Evolutionary conservation across 805 yeast genomes (phyloP).

Genomic region (Helenozyma baotianmanensis): DNA sequence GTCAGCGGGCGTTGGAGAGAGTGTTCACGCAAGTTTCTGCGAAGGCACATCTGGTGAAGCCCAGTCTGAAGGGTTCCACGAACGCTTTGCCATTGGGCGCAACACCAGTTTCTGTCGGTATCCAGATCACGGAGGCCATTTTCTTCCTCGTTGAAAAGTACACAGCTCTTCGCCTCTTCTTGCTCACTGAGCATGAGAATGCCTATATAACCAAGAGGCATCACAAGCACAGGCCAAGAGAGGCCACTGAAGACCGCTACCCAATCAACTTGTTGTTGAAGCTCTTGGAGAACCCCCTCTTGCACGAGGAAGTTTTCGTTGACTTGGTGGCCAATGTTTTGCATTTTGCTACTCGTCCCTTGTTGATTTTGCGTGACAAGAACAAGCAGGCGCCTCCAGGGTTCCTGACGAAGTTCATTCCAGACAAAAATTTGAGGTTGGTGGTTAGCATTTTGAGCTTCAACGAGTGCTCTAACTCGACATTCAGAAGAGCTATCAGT

Average conservation of each 20-base stretch:
- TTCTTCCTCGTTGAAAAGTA: constrained; percentile 67
- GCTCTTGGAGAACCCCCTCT: constrained; percentile 57
- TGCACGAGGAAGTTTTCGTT: constrained; percentile 66
- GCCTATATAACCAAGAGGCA: constrained; percentile 32
- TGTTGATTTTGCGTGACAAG: constrained; percentile 41
- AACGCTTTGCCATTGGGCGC: constrained; percentile 48
- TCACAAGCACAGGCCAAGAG: constrained; percentile 10
- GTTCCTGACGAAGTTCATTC: constrained; percentile 34
- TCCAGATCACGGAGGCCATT: constrained; percentile 71
- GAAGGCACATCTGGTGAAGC: constrained; percentile 31
- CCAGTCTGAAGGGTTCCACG: constrained; percentile 3
- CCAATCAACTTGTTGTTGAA: constrained; percentile 69
- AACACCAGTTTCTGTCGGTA: constrained; percentile 67
- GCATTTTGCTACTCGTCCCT: constrained; percentile 72
- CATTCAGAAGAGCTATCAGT: constrained; percentile 78
- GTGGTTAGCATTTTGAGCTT: constrained; percentile 67
- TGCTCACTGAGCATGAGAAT: constrained; percentile 69
- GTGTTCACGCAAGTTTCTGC: constrained; percentile 54
- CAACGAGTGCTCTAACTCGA: constrained; percentile 79
- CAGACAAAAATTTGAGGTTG: constrained; percentile 55
- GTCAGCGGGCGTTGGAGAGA: constrained; percentile 56
- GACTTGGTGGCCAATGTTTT: constrained; percentile 71
- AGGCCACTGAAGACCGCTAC: constrained; percentile 45
- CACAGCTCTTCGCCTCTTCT: constrained; percentile 63
- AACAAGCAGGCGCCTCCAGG: constrained; percentile 41